Conservation (phyloP, 2,329 filamentous ascomycete species). For the Aspergillus japonicus region DNA sequence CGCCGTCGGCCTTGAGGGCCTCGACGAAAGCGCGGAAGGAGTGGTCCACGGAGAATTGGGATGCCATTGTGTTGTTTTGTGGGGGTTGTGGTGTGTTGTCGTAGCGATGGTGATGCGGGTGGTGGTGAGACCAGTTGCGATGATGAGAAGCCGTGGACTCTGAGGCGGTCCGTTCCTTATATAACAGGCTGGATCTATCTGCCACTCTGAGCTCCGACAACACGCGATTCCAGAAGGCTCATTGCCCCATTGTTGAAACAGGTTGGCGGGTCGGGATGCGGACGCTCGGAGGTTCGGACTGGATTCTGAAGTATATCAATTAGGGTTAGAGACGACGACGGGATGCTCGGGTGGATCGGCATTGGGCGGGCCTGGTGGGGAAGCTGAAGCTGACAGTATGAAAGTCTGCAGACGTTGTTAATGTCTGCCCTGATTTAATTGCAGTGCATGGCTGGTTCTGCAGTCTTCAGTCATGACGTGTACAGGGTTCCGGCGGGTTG, state of each 20-base stretch:
- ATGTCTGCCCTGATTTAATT: too few species aligned
- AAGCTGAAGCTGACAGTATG: too few species aligned
- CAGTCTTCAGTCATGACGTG: too few species aligned
- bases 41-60: background rate
- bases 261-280: background rate
- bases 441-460: too few species aligned
- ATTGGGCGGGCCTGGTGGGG: too few species aligned
- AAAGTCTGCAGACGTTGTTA: too few species aligned
- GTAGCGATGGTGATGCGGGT: too few species aligned
- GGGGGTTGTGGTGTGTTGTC: too few species aligned
- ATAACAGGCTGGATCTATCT: background rate
- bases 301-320: too few species aligned
- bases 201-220: background rate
- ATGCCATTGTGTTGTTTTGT: background rate
- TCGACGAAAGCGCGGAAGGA: slow-evolving; percentile 22
- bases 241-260: background rate
- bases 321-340: too few species aligned
- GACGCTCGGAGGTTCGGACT: background rate
- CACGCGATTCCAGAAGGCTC: background rate
- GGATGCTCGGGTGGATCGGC: too few species aligned
- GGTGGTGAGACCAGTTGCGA: background rate
- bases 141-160: background rate
- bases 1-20: slow-evolving; percentile 18
- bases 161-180: background rate
- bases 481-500: too few species aligned